Conservation (phyloP, 2,329 filamentous ascomycete species). For the Raffaelea arxii region DNA sequence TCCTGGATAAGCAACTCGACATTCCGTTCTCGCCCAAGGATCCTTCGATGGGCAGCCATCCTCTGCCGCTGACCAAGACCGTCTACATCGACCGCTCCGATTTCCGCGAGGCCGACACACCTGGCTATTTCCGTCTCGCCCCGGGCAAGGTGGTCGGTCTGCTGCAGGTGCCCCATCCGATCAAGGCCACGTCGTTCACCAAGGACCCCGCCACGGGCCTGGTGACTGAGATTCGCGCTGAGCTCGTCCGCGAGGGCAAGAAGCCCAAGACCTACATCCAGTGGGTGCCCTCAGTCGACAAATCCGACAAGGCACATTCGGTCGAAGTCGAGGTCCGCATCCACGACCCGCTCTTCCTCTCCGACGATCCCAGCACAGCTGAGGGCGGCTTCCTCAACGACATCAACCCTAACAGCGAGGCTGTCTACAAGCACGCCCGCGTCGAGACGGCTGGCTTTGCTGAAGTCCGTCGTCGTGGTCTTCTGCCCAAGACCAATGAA, state of each 20-base stretch:
- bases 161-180: conserved; percentile 59
- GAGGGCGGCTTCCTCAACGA: conserved; percentile 76
- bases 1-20: conserved; percentile 50
- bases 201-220: conserved; percentile 48
- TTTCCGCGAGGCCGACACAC: conserved; percentile 63
- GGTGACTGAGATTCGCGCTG: conserved; percentile 51
- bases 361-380: conserved; percentile 67
- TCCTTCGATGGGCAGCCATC: conserved; percentile 53
- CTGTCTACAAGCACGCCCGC: conserved; percentile 67
- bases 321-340: conserved; percentile 65
- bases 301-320: no score
- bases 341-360: conserved; percentile 78
- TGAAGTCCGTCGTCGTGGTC: conserved; percentile 62
- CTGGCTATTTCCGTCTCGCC: conserved; percentile 69
- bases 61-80: conserved; percentile 57
- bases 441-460: conserved; percentile 75
- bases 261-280: conserved; percentile 79
- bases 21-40: conserved; percentile 79
- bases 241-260: conserved; percentile 60
- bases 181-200: conserved; percentile 57
- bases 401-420: conserved; percentile 74
- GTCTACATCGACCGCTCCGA: conserved; percentile 79
- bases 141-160: conserved; percentile 64
- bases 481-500: conserved; percentile 72
- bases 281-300: conserved; percentile 56